Percentiles rank a stretch among this genome's conserved stretches.
phyloP scores from a whole-genome alignment of 2,329 filamentous ascomycete species.

The Aspergillus viridinutans region DNA sequence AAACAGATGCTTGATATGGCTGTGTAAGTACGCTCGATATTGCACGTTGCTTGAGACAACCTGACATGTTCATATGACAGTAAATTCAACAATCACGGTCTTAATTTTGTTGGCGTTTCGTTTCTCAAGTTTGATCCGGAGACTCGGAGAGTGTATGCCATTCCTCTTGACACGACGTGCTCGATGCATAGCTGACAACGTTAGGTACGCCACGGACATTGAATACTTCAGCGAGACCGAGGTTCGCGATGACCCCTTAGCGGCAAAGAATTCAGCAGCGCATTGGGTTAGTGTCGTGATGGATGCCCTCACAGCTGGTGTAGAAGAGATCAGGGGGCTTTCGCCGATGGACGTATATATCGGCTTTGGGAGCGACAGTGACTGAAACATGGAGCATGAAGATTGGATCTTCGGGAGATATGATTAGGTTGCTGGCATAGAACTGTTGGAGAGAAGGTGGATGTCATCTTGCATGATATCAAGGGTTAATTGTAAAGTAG shows the following conservation, averaged over 20 bases:
- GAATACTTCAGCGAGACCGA: not conserved
- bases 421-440: not conserved
- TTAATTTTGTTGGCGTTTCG: not conserved
- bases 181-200: not conserved
- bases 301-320: not conserved
- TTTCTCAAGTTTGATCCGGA: not conserved
- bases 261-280: not conserved
- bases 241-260: not conserved
- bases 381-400: too few species aligned
- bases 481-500: not conserved
- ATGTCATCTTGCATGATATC: not conserved
- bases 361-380: too few species aligned
- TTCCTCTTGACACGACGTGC: not conserved
- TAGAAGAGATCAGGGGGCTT: not conserved
- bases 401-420: not conserved
- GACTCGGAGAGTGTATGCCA: not conserved
- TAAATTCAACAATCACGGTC: not conserved
- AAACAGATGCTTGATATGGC: not conserved
- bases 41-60: not conserved
- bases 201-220: not conserved
- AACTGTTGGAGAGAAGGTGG: not conserved
- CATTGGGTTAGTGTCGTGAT: not conserved
- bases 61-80: not conserved
- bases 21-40: not conserved
- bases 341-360: not conserved